phyloP scores from a whole-genome alignment of 2,329 filamentous ascomycete species.

The Tolypocladium nubicola region DNA sequence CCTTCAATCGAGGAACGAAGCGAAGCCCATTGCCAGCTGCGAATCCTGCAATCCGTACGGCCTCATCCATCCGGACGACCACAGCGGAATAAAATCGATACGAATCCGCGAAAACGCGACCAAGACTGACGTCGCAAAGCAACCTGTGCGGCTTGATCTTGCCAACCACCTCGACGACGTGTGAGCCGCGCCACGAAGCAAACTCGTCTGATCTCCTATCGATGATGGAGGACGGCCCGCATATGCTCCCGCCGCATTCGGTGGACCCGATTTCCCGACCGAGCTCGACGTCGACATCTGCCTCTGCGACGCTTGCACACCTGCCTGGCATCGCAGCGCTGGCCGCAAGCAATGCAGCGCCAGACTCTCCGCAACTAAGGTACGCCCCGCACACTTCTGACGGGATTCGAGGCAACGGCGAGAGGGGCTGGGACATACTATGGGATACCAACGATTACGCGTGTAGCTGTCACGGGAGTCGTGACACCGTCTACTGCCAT shows the following conservation, averaged over 20 bases:
- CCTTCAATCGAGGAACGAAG: neutral
- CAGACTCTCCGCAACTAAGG: slow-evolving; percentile 34
- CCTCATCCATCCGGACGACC: neutral
- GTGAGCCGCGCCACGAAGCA: neutral
- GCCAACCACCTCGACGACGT: neutral
- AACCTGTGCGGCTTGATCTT: neutral
- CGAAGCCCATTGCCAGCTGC: neutral
- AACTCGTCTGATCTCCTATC: neutral
- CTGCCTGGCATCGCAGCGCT: slow-evolving; percentile 35
- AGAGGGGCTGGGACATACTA: neutral
- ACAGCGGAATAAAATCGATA: neutral
- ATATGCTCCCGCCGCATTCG: slow-evolving; percentile 25
- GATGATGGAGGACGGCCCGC: slow-evolving; percentile 35
- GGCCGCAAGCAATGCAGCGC: slow-evolving; percentile 27
- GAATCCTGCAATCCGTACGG: neutral
- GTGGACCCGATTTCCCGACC: slow-evolving; percentile 39
- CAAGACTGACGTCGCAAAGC: neutral
- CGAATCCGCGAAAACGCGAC: neutral
- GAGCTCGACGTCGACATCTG: slow-evolving; percentile 36
- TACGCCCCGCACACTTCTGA: slow-evolving; percentile 16
- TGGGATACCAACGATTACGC: neutral
- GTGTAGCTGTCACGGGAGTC: neutral
- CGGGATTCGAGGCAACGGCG: neutral
- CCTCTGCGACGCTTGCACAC: slow-evolving; percentile 29
- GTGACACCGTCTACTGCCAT: too few species aligned